phyloP scores from a whole-genome alignment of 371 early-diverging fungal species.

The Mucor ambiguus region DNA sequence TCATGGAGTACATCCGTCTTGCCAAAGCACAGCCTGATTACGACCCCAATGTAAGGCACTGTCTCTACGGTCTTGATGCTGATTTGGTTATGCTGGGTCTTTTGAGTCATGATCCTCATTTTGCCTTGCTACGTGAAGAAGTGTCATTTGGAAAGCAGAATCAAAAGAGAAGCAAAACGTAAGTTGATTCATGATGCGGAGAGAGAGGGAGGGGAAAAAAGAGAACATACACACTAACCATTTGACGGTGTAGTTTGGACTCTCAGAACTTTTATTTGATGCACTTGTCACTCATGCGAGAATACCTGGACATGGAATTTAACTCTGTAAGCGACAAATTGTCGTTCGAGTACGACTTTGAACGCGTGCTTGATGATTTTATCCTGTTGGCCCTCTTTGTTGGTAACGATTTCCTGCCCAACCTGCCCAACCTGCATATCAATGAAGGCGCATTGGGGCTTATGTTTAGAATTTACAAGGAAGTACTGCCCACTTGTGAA shows the following conservation, averaged over 20 bases:
- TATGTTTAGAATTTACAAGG: constrained; percentile 87
- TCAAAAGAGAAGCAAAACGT: constrained; percentile 57
- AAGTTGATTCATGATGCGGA: constrained; percentile 6
- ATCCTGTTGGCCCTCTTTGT: constrained; percentile 93
- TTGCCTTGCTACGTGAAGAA: constrained; percentile 96
- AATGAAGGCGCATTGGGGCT: constrained; percentile 90
- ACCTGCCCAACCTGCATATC: constrained; percentile 94
- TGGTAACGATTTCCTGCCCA: constrained; percentile 99
- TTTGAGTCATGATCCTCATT: constrained; percentile 94
- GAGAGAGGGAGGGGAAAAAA: no score
- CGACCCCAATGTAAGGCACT: constrained; percentile 88
- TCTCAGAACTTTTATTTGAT: constrained; percentile 75
- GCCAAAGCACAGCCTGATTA: constrained; percentile 81
- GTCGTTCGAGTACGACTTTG: constrained; percentile 78
- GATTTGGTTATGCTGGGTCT: constrained; percentile 99
- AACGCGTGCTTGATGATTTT: constrained; percentile 97
- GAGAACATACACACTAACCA: background rate
- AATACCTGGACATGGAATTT: constrained; percentile 92
- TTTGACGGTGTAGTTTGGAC: constrained; percentile 38
- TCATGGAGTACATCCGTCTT: constrained; percentile 97
- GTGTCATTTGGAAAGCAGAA: constrained; percentile 82
- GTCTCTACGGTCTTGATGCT: constrained; percentile 98
- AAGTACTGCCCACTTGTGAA: constrained; percentile 64
- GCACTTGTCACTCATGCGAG: constrained; percentile 88
- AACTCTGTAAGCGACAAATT: constrained; percentile 48